These are phyloP conservation scores for Paratinospora sagittata DNA, from an alignment of 164 flowering plant genomes.

Conservation along the genomic window DNA sequence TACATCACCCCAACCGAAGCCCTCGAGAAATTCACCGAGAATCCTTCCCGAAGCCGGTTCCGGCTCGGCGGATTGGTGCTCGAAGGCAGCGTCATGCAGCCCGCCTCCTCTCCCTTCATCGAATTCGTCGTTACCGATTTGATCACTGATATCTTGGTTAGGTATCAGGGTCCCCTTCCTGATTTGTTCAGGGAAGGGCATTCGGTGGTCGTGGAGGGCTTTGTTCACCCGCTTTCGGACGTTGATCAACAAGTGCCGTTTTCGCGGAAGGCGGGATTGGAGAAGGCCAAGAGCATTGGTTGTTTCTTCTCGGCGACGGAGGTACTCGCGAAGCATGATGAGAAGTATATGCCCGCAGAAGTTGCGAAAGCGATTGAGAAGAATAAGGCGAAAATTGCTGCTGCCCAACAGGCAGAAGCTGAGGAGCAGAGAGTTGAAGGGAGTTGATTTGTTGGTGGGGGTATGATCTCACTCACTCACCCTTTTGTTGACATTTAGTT, in stretches of 20 bases:
- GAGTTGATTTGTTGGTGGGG: neutral
- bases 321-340: slow-evolving; percentile 94
- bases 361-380: slow-evolving; percentile 78
- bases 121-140: slow-evolving; percentile 83
- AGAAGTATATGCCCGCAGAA: slow-evolving; percentile 91
- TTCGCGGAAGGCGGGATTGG: slow-evolving; percentile 24
- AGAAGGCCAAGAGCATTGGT: slow-evolving; percentile 55
- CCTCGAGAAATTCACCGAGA: slow-evolving; percentile 40
- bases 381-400: slow-evolving; percentile 54
- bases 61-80: slow-evolving; percentile 82
- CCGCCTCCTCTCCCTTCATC: slow-evolving; percentile 53
- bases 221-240: slow-evolving; percentile 52
- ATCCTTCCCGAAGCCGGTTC: slow-evolving; percentile 58
- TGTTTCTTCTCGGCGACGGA: slow-evolving; percentile 67
- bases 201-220: slow-evolving; percentile 88
- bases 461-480: neutral
- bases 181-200: slow-evolving; percentile 93
- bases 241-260: slow-evolving; percentile 26
- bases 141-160: slow-evolving; percentile 67
- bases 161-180: slow-evolving; percentile 68
- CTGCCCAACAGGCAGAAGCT: neutral
- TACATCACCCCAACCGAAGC: slow-evolving; percentile 83
- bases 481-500: neutral
- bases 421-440: slow-evolving; percentile 10
- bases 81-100: slow-evolving; percentile 66